Evolutionary conservation across 1,284 basidiomycete species (phyloP).

Genomic region (Vanrija pseudolonga): DNA sequence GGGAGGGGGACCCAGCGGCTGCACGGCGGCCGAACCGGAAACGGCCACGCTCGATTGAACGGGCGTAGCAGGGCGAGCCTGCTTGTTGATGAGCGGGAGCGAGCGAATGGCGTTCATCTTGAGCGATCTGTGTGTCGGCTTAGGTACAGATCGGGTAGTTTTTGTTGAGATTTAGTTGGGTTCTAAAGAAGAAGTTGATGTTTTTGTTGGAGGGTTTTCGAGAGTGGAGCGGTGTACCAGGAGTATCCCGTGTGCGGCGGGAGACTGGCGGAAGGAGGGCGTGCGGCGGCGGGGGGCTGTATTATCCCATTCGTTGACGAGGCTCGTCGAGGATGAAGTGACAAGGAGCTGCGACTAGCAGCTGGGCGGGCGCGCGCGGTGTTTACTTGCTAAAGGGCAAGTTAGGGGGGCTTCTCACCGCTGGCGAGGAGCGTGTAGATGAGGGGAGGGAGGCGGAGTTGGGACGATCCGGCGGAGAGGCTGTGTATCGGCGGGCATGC

Average conservation of each 20-base stretch:
- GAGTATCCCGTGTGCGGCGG: slow-evolving; percentile 9
- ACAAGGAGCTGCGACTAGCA: slow-evolving; percentile 8
- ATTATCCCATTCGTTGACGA: slow-evolving; percentile 24
- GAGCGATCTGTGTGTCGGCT: slow-evolving; percentile 2
- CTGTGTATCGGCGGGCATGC: slow-evolving; percentile 16
- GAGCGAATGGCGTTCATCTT: slow-evolving; percentile 49
- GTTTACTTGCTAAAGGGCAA: slow-evolving; percentile 18
- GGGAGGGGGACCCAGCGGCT: slow-evolving; percentile 14
- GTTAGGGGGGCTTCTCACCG: slow-evolving; percentile 48
- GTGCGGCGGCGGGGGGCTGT: background rate
- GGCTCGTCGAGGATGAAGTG: slow-evolving; percentile 1
- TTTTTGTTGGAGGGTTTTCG: background rate
- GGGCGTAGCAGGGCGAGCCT: slow-evolving; percentile 46
- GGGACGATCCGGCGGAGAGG: slow-evolving; percentile 33
- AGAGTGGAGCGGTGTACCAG: slow-evolving; percentile 5
- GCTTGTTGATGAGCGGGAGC: slow-evolving; percentile 48
- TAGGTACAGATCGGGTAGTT: too few species aligned
- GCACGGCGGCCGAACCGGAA: slow-evolving; percentile 11
- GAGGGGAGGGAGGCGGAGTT: slow-evolving; percentile 41
- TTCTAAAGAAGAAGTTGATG: background rate
- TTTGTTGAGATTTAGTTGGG: slow-evolving; percentile 1
- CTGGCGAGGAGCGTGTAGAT: slow-evolving; percentile 44
- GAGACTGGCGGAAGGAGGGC: slow-evolving; percentile 1
- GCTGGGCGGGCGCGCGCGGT: slow-evolving; percentile 2
- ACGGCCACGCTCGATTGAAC: slow-evolving; percentile 28